These are phyloP conservation scores for Marasmius sp. DNA, from an alignment of 1,284 basidiomycete species.

Conservation along the genomic window DNA sequence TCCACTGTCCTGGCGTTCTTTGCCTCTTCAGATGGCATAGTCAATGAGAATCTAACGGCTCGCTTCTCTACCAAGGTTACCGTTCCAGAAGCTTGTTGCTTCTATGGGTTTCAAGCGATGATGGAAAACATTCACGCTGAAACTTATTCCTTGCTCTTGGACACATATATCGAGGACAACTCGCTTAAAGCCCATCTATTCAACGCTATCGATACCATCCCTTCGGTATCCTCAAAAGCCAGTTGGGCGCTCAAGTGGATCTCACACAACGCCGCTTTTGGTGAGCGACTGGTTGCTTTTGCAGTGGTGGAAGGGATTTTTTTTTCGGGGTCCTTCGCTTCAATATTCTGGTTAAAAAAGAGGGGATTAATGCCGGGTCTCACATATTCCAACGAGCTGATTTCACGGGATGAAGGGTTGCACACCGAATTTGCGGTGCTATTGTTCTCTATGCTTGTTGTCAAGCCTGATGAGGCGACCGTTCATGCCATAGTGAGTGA, in stretches of 20 bases:
- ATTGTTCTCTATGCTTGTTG: conserved; percentile 85
- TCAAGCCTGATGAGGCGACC: conserved; percentile 78
- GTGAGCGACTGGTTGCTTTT: conserved; percentile 92
- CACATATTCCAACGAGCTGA: conserved; percentile 97
- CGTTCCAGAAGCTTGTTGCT: conserved; percentile 92
- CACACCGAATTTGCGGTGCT: conserved; percentile 98
- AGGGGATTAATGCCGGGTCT: conserved; percentile 97
- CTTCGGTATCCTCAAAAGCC: conserved; percentile 89
- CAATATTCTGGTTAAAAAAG: conserved; percentile 99
- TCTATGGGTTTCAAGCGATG: conserved; percentile 99
- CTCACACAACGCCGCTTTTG: conserved; percentile 80
- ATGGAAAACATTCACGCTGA: conserved; percentile 99
- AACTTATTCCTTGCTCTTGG: conserved; percentile 97
- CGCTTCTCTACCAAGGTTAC: conserved; percentile 96
- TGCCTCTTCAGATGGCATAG: conserved; percentile 95
- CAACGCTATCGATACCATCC: conserved; percentile 93
- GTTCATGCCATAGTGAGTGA: conserved; percentile 77
- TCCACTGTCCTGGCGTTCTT: conserved; percentile 98
- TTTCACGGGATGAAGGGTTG: conserved; percentile 96
- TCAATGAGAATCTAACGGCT: conserved; percentile 97
- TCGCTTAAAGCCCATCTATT: conserved; percentile 86
- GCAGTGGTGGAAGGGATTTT: conserved; percentile 99
- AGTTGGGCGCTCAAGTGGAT: conserved; percentile 97
- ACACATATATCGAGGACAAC: conserved; percentile 95
- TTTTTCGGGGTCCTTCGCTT: conserved; percentile 93